These are phyloP conservation scores for Penicillium manginii DNA, from an alignment of 495 filamentous ascomycete genomes.

Conservation along the genomic window DNA sequence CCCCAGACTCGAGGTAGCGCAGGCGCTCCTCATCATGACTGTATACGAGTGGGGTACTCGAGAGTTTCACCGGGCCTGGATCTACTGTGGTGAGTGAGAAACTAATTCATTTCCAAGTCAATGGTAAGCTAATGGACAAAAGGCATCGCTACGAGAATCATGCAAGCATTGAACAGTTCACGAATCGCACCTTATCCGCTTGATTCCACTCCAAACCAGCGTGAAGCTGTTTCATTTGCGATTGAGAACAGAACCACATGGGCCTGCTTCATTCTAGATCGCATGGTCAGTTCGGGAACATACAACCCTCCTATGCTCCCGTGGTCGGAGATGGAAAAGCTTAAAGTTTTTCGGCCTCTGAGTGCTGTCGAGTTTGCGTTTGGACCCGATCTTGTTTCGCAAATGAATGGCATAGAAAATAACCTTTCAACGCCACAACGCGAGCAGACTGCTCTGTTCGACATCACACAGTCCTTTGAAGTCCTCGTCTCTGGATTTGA, in stretches of 20 bases:
- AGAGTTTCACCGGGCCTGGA: conserved; percentile 28
- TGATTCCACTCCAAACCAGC: conserved; percentile 9
- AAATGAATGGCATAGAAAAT: conserved; percentile 16
- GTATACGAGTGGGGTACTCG: conserved; percentile 29
- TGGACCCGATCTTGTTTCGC: conserved; percentile 15
- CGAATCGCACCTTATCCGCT: conserved; percentile 22
- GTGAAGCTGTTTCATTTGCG: conserved; percentile 15
- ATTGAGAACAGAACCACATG: conserved; percentile 70
- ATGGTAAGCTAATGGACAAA: background rate
- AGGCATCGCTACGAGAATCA: conserved; percentile 28
- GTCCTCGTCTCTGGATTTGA: conserved; percentile 28
- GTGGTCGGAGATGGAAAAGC: conserved; percentile 22
- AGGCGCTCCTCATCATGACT: conserved; percentile 23
- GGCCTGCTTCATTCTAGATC: conserved; percentile 88
- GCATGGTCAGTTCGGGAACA: conserved; percentile 85
- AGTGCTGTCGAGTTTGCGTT: conserved; percentile 27
- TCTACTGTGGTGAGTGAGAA: conserved; percentile 23
- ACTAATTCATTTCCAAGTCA: background rate
- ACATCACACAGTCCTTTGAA: conserved; percentile 26
- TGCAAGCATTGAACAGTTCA: conserved; percentile 26
- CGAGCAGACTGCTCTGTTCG: conserved; percentile 15
- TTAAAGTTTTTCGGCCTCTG: conserved; percentile 22
- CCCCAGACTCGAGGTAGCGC: conserved; percentile 22
- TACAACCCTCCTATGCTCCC: conserved; percentile 61
- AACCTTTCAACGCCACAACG: conserved; percentile 12